Evolutionary conservation across 345 rosid species (phyloP).

Genomic region (Cochlearia excelsa): DNA sequence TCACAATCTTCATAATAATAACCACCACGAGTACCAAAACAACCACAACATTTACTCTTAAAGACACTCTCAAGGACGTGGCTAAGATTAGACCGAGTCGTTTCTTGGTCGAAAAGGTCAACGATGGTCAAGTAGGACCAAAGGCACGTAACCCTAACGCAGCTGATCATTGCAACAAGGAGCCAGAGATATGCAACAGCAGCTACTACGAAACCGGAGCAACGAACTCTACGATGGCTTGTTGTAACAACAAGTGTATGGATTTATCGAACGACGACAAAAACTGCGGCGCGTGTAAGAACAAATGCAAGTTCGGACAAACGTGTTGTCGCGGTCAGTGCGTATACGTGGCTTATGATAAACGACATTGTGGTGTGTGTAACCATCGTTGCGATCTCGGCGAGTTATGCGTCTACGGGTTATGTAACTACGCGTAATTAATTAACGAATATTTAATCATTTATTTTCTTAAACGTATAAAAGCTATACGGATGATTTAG

Average conservation of each 20-base stretch:
- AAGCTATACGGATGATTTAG: conserved; percentile 28
- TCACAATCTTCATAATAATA: conserved; percentile 46
- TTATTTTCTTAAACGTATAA: neutral
- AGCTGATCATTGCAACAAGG: conserved; percentile 61
- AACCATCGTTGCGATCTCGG: conserved; percentile 48
- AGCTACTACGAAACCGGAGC: conserved; percentile 33
- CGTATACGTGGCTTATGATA: conserved; percentile 49
- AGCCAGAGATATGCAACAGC: conserved; percentile 39
- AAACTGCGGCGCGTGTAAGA: conserved; percentile 77
- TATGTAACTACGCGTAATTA: conserved; percentile 63
- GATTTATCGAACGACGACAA: conserved; percentile 44
- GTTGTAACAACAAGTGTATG: conserved; percentile 84
- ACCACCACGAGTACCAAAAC: conserved; percentile 34
- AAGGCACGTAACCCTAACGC: conserved; percentile 55
- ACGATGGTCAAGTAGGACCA: conserved; percentile 17
- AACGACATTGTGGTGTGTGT: conserved; percentile 78
- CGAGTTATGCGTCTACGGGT: conserved; percentile 57
- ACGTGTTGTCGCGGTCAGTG: conserved; percentile 74
- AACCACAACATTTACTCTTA: conserved; percentile 12
- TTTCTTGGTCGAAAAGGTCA: conserved; percentile 45
- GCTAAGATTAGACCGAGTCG: conserved; percentile 52
- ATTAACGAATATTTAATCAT: neutral
- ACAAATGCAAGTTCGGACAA: conserved; percentile 56
- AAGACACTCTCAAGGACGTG: conserved; percentile 1
- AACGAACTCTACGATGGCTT: conserved; percentile 33